Evolutionary conservation across 306 rosid species (phyloP), one percentile per base, ranked within the genome.

Genomic region (Vigna hirtella): DNA sequence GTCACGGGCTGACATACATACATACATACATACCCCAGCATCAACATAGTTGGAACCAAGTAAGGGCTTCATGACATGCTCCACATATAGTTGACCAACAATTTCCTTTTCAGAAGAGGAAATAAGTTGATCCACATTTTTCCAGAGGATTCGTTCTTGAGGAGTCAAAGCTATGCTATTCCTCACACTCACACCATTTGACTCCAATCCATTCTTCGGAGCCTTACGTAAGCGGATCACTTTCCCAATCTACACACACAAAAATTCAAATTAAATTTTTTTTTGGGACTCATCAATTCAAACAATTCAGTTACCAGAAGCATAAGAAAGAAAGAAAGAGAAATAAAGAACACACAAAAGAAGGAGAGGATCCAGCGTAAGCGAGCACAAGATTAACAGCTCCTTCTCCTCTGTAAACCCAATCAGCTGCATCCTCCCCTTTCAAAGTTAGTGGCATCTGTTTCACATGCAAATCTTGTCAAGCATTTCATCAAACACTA

Each of bases 391-490:
- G 80, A 90, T 96, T 96, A 50, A 86, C 89, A 59, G 98, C 97
- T 73, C 99, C 99, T 90, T 96, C 99, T 42, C 99, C 99, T 87
- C 91, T 90, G 79, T 96, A 96, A 73, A 81, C 88, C 97, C 97
- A 93, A 48, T 91, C 80, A 79, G 74, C 84, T 32, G 96, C 96
- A n/a, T 96, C 91, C 49, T 84, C 72, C 73, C 66, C 76, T 18
- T 81, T 86, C 45, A 93, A 79, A 79, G 78, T 58, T 18, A 73
- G 66, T 70, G 87, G 90, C 98, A 91, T 93, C 77, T 47, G 58
- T 42, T 20, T 47, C 70, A 63, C 1, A 76, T 70, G 73, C 57
- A 68, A 40, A 36, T 40, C 45, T 9, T 1, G 18, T 43, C 7
- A 63, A 34, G 61, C 81, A 80, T 80, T 86, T 77, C 69, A 36